Percentiles rank a stretch among this genome's conserved stretches.
Evolutionary conservation across 345 rosid genomes (phyloP).

Genomic region (Citrus glauca): DNA sequence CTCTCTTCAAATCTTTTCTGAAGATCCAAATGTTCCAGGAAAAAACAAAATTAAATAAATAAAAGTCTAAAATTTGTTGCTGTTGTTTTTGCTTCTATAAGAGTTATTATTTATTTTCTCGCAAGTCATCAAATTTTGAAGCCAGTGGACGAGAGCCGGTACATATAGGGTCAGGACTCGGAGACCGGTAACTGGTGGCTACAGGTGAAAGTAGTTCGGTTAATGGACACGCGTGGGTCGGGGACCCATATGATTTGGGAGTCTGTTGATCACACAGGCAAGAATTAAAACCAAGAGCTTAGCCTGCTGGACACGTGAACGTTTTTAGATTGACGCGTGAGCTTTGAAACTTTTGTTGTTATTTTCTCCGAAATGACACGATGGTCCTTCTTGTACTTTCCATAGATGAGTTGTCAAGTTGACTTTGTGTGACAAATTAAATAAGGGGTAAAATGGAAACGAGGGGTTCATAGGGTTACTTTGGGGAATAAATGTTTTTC

Average conservation of each 20-base stretch:
- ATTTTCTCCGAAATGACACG: slow-evolving; percentile 9
- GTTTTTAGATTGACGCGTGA: slow-evolving; percentile 29
- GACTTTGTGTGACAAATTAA: not conserved
- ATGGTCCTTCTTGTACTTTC: slow-evolving; percentile 18
- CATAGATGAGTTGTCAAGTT: slow-evolving; percentile 11
- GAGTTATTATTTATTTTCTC: not conserved
- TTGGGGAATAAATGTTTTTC: not conserved
- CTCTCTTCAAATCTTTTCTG: not conserved
- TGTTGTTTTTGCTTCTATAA: not conserved
- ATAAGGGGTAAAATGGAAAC: not conserved
- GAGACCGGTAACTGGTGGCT: slow-evolving; percentile 37
- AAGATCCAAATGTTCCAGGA: not conserved
- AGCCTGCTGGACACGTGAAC: slow-evolving; percentile 33
- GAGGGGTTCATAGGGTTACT: not conserved
- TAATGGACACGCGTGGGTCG: slow-evolving; percentile 39
- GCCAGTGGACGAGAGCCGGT: not conserved
- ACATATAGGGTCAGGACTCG: slow-evolving; percentile 13
- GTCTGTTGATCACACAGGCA: slow-evolving; percentile 12
- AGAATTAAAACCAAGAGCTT: not conserved
- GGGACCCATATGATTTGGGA: slow-evolving; percentile 13
- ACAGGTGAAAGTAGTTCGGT: not conserved
- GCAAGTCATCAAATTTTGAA: slow-evolving; percentile 10
- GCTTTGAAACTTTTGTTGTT: not conserved
- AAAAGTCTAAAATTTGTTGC: not conserved
- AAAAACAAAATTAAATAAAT: not conserved